Evolutionary conservation across 805 yeast genomes (phyloP), one percentile per base, ranked within the genome.

Genomic region (Pichia paraexigua): DNA sequence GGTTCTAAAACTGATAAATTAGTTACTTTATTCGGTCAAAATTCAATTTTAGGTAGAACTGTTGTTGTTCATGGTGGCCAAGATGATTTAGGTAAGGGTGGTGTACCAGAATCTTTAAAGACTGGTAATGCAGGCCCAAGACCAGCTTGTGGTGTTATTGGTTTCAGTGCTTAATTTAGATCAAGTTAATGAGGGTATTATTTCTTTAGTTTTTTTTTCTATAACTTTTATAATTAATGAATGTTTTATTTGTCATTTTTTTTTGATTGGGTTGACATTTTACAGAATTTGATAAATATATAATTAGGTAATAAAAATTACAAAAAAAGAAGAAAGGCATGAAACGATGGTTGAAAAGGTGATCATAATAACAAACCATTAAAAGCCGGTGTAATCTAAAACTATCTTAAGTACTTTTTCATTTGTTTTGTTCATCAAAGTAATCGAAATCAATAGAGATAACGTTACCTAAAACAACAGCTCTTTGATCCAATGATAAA

Each of bases 91-190:
- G 97, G 97, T 70, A 85, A 87, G 77, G 96, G 97, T 72, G 95
- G 90, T 56, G 82, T 83, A 68, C 83, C 87, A 54, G 96, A 88
- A 72, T 87, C 96, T 58, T 79, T 86, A 74, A 89, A 85, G 77
- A 90, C 97, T 61, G 97, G 97, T 77, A 89, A 91, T 68, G 97
- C 98, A 55, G 98, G 98, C 71, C 91, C 85, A 61, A 90, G 98
- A 83, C 87, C 94, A 62, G 98, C 98, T 58, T 91, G 98, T 77
- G 98, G 98, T 77, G 97, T 91, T 66, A 90, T 91, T 76, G 97
- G 97, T 58, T 63, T 84, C 57, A 60, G 88, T 48, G 68, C 77
- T 61, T 75, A 68, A 65, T 47, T 55, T n/a, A 9, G 13, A 35
- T 35, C n/a, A 5, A 27, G 17, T 35, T 35, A 15, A 30, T 15